Evolutionary conservation across 768 basidiomycete genomes (phyloP).

Genomic region (Boletus sp.): DNA sequence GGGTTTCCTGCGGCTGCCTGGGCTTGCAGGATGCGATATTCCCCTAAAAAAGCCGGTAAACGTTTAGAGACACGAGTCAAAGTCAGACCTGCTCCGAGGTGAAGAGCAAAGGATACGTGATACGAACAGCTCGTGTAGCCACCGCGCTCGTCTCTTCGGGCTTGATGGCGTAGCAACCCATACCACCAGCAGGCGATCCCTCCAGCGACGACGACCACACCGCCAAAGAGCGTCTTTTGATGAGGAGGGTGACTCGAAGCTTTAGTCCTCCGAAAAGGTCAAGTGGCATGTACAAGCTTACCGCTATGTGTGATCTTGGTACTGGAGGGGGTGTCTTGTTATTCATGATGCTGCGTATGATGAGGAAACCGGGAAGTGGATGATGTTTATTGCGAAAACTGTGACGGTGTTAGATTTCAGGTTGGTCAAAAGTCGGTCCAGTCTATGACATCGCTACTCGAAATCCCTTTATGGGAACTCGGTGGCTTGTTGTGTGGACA

Average conservation of each 20-base stretch:
- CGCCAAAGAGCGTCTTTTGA: constrained; percentile 27
- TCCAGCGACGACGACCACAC: constrained; percentile 18
- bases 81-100: background rate
- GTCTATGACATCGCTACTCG: no score
- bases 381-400: no score
- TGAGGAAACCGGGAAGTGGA: background rate
- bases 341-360: constrained; percentile 1
- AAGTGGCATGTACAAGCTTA: background rate
- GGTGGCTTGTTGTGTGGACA: no score
- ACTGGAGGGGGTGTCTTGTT: constrained; percentile 3
- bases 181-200: constrained; percentile 25
- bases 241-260: background rate
- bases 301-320: constrained; percentile 12
- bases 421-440: no score
- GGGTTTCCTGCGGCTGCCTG: constrained; percentile 17
- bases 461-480: no score
- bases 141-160: constrained; percentile 19
- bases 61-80: background rate
- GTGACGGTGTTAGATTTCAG: no score
- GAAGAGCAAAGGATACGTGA: background rate
- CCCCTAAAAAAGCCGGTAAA: constrained; percentile 12
- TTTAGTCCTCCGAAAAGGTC: background rate
- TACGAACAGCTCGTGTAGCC: constrained; percentile 19
- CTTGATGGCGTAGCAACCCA: constrained; percentile 16
- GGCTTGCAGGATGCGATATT: constrained; percentile 27